Evolutionary conservation across 768 basidiomycete genomes (phyloP), one percentile per base, ranked within the genome.

Genomic region (Pilatotrama ljubarskyi): DNA sequence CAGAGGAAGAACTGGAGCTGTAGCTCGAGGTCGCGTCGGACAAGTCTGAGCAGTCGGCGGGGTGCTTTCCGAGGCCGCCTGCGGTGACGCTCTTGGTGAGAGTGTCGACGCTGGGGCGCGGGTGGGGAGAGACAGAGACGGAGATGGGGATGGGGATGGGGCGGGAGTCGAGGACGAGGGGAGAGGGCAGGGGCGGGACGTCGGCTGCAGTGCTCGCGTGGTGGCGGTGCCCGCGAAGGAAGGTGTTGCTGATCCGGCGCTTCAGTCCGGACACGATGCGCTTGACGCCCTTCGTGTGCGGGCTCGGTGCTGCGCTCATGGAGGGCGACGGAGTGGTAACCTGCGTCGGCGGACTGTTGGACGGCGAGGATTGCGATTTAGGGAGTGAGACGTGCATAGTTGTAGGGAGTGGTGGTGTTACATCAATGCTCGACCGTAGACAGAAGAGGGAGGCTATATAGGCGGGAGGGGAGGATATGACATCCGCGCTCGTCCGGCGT

Each of bases 211-310:
- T 50, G 48, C 37, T 29, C 49, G 42, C 53, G 50, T 37, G 50
- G 47, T 60, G 57, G 41, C 55, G 62, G 38, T 62, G 63, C 10
- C 66, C 59, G 26, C 47, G 49, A 35, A 51, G 58, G 62, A 60
- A 62, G 11, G 64, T 63, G 53, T 55, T 47, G 58, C 58, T 61
- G 51, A 68, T 66, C 18, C 64, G 59, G 29, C 64, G 55, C 48
- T 60, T 66, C 38, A 68, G 41, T n/a, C 60, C 59, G 46, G 53
- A 64, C 11, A 66, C 67, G 54, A 68, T 61, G 17, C 61, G 58
- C 48, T 64, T 64, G 36, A 66, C 61, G 49, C 62, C 62, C 43
- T 61, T 59, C 5, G 17, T 10, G 2, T 36, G 24, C 11, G 54
- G 43, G 14, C 29, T 24, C 32, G 44, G 46, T 26, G 49, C 37